Evolutionary conservation across 2,329 filamentous ascomycete species (phyloP).

Genomic region (Penicillium sp.): DNA sequence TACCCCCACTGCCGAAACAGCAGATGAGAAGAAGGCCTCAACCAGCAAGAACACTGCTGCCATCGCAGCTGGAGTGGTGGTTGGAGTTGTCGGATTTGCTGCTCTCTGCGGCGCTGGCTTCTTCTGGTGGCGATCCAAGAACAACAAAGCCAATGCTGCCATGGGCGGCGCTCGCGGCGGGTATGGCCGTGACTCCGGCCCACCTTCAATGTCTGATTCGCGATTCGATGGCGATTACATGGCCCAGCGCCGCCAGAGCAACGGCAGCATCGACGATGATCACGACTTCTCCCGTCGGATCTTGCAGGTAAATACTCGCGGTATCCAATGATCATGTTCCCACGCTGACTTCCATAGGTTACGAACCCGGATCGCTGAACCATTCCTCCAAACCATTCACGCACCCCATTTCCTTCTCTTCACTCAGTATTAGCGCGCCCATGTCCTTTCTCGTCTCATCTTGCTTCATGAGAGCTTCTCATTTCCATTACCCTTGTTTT

Average conservation of each 20-base stretch:
- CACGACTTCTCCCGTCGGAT: slow-evolving; percentile 96
- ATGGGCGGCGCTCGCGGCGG: slow-evolving; percentile 77
- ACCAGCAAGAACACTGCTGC: slow-evolving; percentile 71
- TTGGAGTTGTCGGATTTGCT: slow-evolving; percentile 72
- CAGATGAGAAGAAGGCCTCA: slow-evolving; percentile 21
- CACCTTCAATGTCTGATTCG: slow-evolving; percentile 75
- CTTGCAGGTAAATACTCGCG: slow-evolving; percentile 70
- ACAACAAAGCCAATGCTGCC: slow-evolving; percentile 79
- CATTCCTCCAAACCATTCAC: background rate
- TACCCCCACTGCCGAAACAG: background rate
- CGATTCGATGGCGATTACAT: slow-evolving; percentile 82
- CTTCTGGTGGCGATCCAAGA: slow-evolving; percentile 74
- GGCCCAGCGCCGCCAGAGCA: slow-evolving; percentile 81
- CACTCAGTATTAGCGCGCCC: slow-evolving; percentile 17
- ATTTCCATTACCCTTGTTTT: slow-evolving; percentile 14
- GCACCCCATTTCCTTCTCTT: slow-evolving; percentile 8
- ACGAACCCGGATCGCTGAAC: slow-evolving; percentile 38
- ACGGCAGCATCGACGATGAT: slow-evolving; percentile 95
- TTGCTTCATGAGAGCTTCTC: slow-evolving; percentile 17
- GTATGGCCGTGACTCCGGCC: slow-evolving; percentile 66
- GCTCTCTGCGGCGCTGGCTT: slow-evolving; percentile 69
- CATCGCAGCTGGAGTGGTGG: slow-evolving; percentile 85
- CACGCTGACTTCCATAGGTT: slow-evolving; percentile 24
- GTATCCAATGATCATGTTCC: background rate
- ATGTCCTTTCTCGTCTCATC: slow-evolving; percentile 15